These are phyloP conservation scores for Lavandula angustifolia DNA, from an alignment of 257 asterid species.

Conservation along the genomic window DNA sequence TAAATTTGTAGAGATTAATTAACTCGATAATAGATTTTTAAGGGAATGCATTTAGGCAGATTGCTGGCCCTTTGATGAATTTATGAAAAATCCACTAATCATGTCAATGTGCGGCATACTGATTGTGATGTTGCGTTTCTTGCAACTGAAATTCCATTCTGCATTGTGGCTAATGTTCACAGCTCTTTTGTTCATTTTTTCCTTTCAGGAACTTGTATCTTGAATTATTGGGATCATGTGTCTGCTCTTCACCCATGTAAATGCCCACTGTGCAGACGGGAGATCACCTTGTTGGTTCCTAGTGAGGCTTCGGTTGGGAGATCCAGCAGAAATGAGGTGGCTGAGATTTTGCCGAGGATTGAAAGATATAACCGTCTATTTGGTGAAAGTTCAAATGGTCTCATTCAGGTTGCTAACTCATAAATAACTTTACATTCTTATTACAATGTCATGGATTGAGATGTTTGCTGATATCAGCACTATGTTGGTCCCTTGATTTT, in stretches of 20 bases:
- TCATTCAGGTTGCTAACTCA: constrained; percentile 62
- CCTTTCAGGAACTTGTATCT: constrained; percentile 68
- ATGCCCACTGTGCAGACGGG: constrained; percentile 93
- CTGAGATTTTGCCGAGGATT: constrained; percentile 56
- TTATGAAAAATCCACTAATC: background rate
- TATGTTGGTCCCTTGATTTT: constrained; percentile 17
- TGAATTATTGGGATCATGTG: constrained; percentile 84
- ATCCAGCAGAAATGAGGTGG: constrained; percentile 43
- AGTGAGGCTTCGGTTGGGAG: constrained; percentile 59
- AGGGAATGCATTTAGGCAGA: background rate
- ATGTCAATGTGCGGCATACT: background rate
- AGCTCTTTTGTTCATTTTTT: background rate
- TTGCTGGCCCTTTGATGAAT: background rate
- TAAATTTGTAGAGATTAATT: background rate
- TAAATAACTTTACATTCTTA: constrained; percentile 5
- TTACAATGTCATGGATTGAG: constrained; percentile 11
- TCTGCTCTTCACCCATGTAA: constrained; percentile 80
- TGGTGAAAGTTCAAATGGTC: constrained; percentile 59
- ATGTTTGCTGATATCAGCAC: constrained; percentile 8
- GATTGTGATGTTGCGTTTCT: background rate
- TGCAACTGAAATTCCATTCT: constrained; percentile 8
- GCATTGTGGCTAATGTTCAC: background rate
- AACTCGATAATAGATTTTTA: background rate
- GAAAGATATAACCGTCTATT: constrained; percentile 76
- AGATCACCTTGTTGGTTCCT: constrained; percentile 85